Evolutionary conservation across 2,329 filamentous ascomycete species (phyloP), one percentile per base, ranked within the genome.

Genomic region (Ophiocordyceps australis): DNA sequence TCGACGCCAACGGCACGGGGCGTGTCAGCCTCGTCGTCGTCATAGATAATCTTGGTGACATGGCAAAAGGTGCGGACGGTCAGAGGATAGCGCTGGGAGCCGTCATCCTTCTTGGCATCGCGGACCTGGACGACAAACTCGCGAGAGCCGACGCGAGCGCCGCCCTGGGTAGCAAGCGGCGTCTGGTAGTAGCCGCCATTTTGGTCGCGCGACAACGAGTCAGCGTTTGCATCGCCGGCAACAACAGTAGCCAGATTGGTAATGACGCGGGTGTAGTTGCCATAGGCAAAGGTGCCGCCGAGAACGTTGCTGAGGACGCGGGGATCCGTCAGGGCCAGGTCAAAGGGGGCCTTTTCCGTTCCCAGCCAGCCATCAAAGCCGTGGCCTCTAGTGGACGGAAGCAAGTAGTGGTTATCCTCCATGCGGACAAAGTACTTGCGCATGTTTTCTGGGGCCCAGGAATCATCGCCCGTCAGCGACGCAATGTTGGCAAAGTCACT

Each of bases 371-470:
- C 69, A 17, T 57, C 38, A 33, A 55, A 63, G 9, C 69, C 69
- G 35, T 74, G 69, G 5, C 65, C 66, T 21, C 22, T 26, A 40
- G 31, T n/a, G 4, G 25, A 26, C 7, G 29, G 28, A 17, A 33
- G 29, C 13, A 39, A 28, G 40, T 74, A 67, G 16, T 52, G 38
- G 47, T 62, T 62, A 23, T 56, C 54, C 47, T 76, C 70, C 9
- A 74, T 41, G 37, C 55, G 59, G 37, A 53, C 42, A 30, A 65
- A 66, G 44, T 73, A 71, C 32, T 58, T 50, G 31, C 67, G 55
- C 68, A 76, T 74, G 32, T 67, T 67, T 5, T 51, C 46, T 0
- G 67, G 51, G 0, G 50, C 46, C 70, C 71, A 76, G 0, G 63
- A 65, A 3, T 44, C 35, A 36, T 77, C 71, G 4, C 69, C 68